Evolutionary conservation across 2,329 filamentous ascomycete genomes (phyloP), one percentile per base, ranked within the genome.

Genomic region (Colletotrichum sp.): DNA sequence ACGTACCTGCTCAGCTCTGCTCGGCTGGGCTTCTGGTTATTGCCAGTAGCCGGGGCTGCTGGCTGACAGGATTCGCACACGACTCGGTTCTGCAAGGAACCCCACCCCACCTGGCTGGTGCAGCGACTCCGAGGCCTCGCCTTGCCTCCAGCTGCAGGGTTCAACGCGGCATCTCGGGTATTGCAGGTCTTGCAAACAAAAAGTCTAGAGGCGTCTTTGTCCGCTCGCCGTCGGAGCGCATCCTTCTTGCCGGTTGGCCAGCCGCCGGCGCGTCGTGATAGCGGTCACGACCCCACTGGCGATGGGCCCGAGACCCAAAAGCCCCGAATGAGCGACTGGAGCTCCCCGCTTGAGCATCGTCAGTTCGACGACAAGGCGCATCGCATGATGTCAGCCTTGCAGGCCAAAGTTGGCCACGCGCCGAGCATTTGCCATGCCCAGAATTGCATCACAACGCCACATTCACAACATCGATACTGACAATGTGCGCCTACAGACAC

Each of bases 401-500:
- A 7, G 18, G 73, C 49, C 59, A 73, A 49, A 66, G 28, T 73
- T 55, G 73, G 57, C 32, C 70, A 73, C 24, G 36, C 65, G 70
- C 55, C 28, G 68, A 55, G n/a, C 36, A 15, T 16, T 8, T 24
- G n/a, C 15, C 44, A 21, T 52, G 24, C 57, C 72, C 44, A 52
- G 30, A 44, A 4, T 64, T 65, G 34, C 70, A 65, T 60, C 64
- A 69, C 15, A 60, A 26, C 28, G 59, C 32, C 57, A 65, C n/a
- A n/a, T 8, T n/a, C 10, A 34, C 16, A n/a, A 39, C 36, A 34
- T n/a, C 10, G 30, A 34, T 64, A 68, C 79, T 80, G 77, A 80
- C 77, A 12, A 67, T 72, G n/a, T 63, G 63, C 57, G 12, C 21
- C n/a, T 30, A 8, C 79, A 91, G 89, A 91, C 90, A 69, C 86